Evolutionary conservation across 768 basidiomycete species (phyloP).

Genomic region (Leccinum subgranulosum): DNA sequence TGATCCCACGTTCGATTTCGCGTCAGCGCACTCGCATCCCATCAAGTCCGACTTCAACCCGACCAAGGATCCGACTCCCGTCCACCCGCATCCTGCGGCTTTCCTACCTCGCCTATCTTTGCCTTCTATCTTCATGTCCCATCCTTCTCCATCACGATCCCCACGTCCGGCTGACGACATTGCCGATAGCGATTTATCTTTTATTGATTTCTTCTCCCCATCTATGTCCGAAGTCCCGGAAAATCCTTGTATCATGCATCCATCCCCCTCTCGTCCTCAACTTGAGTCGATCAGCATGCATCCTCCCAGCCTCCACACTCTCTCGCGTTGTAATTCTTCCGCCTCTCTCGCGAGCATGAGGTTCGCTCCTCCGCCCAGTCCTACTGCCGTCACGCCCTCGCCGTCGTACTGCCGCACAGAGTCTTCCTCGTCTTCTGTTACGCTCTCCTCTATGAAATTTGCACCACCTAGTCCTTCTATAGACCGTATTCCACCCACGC

Average conservation of each 20-base stretch:
- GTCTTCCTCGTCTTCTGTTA: conserved; percentile 12
- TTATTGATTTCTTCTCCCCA: conserved; percentile 44
- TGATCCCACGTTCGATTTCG: conserved; percentile 2
- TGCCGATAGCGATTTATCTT: conserved; percentile 40
- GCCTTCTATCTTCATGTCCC: conserved; percentile 19
- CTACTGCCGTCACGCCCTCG: conserved; percentile 8
- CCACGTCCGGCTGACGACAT: conserved; percentile 16
- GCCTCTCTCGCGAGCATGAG: conserved; percentile 30
- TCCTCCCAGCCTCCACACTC: conserved; percentile 19
- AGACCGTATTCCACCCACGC: conserved; percentile 6
- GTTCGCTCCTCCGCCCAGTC: conserved; percentile 31
- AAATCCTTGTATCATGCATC: conserved; percentile 1
- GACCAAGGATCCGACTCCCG: conserved; percentile 34
- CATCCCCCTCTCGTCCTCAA: conserved; percentile 11
- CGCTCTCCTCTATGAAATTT: conserved; percentile 30
- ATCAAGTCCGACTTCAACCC: conserved; percentile 31
- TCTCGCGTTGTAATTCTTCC: conserved; percentile 16
- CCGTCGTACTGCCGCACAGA: conserved; percentile 7
- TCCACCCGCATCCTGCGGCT: conserved; percentile 37
- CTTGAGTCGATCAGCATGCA: conserved; percentile 20
- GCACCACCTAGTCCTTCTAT: conserved; percentile 26
- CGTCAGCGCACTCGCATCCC: conserved; percentile 24
- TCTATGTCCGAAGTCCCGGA: conserved; percentile 15
- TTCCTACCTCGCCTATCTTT: conserved; percentile 26
- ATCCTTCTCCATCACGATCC: conserved; percentile 11